Conservation (phyloP, 164 flowering plant genomes). For the Kingdonia uniflora region DNA sequence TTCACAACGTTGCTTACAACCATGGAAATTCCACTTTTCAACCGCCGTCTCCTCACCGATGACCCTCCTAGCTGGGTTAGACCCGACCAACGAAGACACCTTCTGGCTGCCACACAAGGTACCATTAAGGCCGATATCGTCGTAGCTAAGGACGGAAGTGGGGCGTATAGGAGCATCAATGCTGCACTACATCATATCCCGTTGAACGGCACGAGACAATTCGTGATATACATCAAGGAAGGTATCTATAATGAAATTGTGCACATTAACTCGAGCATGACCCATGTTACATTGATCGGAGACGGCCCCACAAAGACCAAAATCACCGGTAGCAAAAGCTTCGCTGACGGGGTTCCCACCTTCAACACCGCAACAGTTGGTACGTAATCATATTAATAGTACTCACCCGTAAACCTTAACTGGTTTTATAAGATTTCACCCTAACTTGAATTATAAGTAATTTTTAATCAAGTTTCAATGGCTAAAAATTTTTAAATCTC, state of each 20-base stretch:
- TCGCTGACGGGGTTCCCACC: constrained; percentile 36
- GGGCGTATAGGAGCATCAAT: constrained; percentile 40
- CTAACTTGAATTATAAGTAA: too few species aligned
- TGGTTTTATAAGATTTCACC: too few species aligned
- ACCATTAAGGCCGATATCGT: constrained; percentile 25
- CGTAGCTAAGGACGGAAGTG: constrained; percentile 75
- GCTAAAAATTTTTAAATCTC: not conserved
- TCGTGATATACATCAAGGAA: constrained; percentile 50
- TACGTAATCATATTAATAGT: constrained; percentile 16
- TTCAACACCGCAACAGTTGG: constrained; percentile 60
- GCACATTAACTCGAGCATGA: constrained; percentile 18
- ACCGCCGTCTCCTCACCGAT: constrained; percentile 17
- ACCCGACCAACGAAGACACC: constrained; percentile 18
- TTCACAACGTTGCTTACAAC: constrained; percentile 18
- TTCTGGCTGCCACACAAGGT: not conserved
- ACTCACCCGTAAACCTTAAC: too few species aligned
- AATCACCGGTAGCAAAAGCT: constrained; percentile 53
- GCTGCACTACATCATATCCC: constrained; percentile 51
- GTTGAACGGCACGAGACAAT: constrained; percentile 19
- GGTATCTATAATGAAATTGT: constrained; percentile 68
- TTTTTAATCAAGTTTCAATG: not conserved
- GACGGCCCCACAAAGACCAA: constrained; percentile 72
- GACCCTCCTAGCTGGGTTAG: constrained; percentile 14
- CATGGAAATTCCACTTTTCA: constrained; percentile 16
- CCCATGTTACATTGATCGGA: constrained; percentile 50